These are phyloP conservation scores for Straminergon stramineum DNA, from an alignment of 225 moss, liverwort and hornwort genomes.

Conservation along the genomic window DNA sequence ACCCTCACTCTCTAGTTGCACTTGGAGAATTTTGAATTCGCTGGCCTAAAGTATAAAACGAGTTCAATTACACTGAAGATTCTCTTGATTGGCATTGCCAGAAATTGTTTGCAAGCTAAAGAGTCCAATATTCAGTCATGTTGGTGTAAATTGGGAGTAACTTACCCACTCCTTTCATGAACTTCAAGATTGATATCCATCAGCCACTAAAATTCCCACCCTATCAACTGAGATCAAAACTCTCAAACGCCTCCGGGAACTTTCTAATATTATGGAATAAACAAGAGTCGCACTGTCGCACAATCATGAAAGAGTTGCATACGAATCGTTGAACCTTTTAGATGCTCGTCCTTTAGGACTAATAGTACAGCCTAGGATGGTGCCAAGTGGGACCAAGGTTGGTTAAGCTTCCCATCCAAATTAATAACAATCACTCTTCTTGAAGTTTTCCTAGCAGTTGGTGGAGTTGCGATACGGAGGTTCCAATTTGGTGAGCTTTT, in stretches of 20 bases:
- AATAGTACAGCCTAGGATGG: conserved; percentile 20
- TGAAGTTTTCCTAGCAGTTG: background rate
- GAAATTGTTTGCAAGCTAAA: background rate
- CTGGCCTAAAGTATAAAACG: background rate
- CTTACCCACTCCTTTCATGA: background rate
- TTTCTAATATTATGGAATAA: background rate
- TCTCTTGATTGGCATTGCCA: background rate
- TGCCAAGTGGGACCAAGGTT: background rate
- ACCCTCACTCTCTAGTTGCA: background rate
- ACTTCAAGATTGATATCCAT: background rate
- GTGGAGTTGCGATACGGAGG: background rate
- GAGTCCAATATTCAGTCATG: background rate
- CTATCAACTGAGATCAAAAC: background rate
- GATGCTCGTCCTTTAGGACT: conserved; percentile 5
- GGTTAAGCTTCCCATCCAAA: conserved; percentile 9
- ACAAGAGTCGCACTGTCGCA: background rate
- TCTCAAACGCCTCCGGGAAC: background rate
- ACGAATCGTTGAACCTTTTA: background rate
- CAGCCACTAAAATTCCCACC: background rate
- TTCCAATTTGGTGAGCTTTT: background rate
- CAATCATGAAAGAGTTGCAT: background rate
- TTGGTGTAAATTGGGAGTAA: background rate
- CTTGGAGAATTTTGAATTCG: background rate
- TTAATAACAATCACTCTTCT: background rate
- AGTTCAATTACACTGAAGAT: background rate